Percentiles rank a stretch among this genome's conserved stretches.
Evolutionary conservation across 2,329 filamentous ascomycete genomes (phyloP).

Genomic region (Scedosporium boydii): DNA sequence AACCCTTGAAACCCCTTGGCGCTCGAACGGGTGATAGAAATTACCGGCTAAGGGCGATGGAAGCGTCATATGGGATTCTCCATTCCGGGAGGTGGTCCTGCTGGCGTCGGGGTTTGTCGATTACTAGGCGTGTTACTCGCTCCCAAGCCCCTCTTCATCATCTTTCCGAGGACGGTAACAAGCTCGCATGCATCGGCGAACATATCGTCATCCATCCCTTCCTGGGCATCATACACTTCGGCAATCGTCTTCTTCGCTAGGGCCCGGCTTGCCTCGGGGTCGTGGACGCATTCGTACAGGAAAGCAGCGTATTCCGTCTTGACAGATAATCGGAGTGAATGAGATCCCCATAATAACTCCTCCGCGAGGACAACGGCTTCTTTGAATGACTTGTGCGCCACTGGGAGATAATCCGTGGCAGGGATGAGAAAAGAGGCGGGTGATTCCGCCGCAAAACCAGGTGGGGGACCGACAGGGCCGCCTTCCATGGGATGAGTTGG

Average conservation of each 20-base stretch:
- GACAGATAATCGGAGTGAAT: conserved; percentile 79
- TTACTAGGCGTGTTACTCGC: conserved; percentile 25
- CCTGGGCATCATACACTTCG: conserved; percentile 82
- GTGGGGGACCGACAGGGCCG: conserved; percentile 47
- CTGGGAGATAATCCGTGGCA: conserved; percentile 68
- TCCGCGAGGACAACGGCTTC: conserved; percentile 70
- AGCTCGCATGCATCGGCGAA: conserved; percentile 87
- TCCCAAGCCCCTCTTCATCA: conserved; percentile 68
- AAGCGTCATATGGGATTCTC: conserved; percentile 29
- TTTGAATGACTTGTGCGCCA: conserved; percentile 72
- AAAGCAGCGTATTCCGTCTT: conserved; percentile 92
- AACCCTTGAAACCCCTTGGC: no score
- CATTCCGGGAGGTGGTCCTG: conserved; percentile 25
- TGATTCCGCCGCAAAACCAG: conserved; percentile 36
- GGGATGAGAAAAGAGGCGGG: conserved; percentile 61
- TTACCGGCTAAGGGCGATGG: not conserved
- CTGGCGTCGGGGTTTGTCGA: conserved; percentile 20
- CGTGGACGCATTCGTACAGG: conserved; percentile 84
- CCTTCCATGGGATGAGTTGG: conserved; percentile 43
- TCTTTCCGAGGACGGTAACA: conserved; percentile 75
- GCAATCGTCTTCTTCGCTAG: conserved; percentile 76
- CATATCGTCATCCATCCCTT: conserved; percentile 92
- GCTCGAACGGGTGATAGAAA: no score
- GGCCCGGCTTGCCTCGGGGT: conserved; percentile 63
- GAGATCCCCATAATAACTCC: conserved; percentile 69